Evolutionary conservation across 106 monocot genomes (phyloP).

Genomic region (Dendrobium officinale): DNA sequence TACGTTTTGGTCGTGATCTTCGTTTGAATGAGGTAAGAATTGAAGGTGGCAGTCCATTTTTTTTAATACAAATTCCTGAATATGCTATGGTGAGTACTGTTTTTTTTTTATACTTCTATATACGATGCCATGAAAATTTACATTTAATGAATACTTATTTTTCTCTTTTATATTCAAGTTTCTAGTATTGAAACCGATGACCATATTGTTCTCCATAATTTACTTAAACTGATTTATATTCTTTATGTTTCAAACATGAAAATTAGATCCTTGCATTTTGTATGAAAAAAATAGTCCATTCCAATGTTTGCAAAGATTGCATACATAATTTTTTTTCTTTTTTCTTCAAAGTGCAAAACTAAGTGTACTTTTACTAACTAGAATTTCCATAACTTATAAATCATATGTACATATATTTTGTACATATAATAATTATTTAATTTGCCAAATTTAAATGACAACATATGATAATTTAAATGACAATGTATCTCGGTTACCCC

Average conservation of each 20-base stretch:
- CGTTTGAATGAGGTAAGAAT: conserved; percentile 83
- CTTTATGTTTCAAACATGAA: neutral
- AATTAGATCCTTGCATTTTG: neutral
- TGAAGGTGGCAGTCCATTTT: neutral
- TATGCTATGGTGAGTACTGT: neutral
- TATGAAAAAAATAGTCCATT: neutral
- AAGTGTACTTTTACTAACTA: too few relatives aligned
- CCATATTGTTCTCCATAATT: neutral
- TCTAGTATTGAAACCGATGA: neutral
- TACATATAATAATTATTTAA: too few relatives aligned
- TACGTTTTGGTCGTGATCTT: conserved; percentile 91
- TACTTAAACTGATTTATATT: neutral
- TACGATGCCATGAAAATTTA: neutral
- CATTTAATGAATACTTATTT: neutral
- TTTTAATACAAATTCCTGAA: neutral
- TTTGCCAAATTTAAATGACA: too few relatives aligned
- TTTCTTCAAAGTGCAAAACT: too few relatives aligned
- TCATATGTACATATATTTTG: too few relatives aligned
- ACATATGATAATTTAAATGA: too few relatives aligned
- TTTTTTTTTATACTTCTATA: neutral
- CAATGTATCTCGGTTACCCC: too few relatives aligned
- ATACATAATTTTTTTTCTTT: too few relatives aligned
- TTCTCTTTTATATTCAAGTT: neutral
- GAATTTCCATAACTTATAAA: too few relatives aligned
- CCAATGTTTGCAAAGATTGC: neutral